Evolutionary conservation across 805 yeast genomes (phyloP), one percentile per base, ranked within the genome.

Genomic region (Myxozyma neglecta): DNA sequence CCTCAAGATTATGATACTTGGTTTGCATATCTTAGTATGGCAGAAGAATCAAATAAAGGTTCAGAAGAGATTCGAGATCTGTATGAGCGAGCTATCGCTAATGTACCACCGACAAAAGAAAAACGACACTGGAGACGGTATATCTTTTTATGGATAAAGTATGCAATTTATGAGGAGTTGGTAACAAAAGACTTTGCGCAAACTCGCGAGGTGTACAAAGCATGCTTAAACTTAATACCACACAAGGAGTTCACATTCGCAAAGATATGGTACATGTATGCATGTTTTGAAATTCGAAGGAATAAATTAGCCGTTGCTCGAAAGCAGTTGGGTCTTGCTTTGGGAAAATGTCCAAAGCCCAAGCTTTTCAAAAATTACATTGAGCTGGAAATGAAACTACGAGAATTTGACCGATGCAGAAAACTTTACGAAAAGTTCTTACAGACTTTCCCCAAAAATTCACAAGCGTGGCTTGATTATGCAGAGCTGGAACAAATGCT

Each of bases 321-420:
- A 44, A 87, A 84, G 71, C 73, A 88, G 1, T 73, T 90, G 32
- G 97, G 97, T 0, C 77, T 80, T 53, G 82, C 89, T 0, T 77
- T 93, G 18, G 97, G 96, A 0, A 75, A 79, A 50, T 80, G 82
- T 48, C 88, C 90, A 0, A 86, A 85, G 69, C 76, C 74, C 1
- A 83, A 83, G 56, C 73, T 89, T 0, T 85, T 87, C 70, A 77
- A 76, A 63, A 79, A 78, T 62, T 94, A 94, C 73, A 86, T 93
- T 51, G 77, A 75, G 1, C 66, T 91, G 40, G 97, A 93, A 71
- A 77, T 76, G 43, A 76, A 79, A 56, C 72, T 92, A 50, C 88
- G 88, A 42, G 94, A 91, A 69, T 88, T 88, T 78, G 96, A 88
- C 63, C 75, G 97, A 40, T 91, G 87, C 7, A 76, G 98, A 37